Evolutionary conservation across 2,329 filamentous ascomycete genomes (phyloP).

Genomic region (Clarireedia sp.): DNA sequence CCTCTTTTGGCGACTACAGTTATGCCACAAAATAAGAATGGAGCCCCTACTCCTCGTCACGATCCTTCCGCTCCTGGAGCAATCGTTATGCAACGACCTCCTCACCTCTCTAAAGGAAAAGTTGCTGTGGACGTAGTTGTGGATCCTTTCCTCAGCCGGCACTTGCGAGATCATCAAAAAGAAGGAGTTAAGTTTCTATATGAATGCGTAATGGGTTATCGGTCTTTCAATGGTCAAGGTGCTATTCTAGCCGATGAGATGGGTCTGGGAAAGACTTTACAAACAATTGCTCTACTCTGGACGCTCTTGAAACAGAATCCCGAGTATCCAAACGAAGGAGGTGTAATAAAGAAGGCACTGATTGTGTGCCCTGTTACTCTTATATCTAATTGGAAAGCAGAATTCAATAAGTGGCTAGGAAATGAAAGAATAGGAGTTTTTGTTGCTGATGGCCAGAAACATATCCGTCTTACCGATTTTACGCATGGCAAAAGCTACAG

Average conservation of each 20-base stretch:
- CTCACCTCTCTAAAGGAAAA: conserved; percentile 50
- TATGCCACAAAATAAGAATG: conserved; percentile 37
- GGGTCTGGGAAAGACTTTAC: conserved; percentile 66
- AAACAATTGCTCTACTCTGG: conserved; percentile 65
- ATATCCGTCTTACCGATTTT: conserved; percentile 57
- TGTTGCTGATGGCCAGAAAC: conserved; percentile 49
- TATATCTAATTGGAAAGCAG: conserved; percentile 65
- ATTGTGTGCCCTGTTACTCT: conserved; percentile 67
- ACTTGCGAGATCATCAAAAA: conserved; percentile 59
- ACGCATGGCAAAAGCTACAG: conserved; percentile 60
- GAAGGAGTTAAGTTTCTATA: conserved; percentile 65
- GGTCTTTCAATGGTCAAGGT: conserved; percentile 56
- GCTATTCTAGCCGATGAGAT: conserved; percentile 69
- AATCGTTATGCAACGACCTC: conserved; percentile 56
- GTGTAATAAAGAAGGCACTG: conserved; percentile 61
- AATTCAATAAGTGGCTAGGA: conserved; percentile 68
- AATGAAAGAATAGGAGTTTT: conserved; percentile 63
- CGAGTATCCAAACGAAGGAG: conserved; percentile 43
- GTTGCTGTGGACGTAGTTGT: conserved; percentile 65
- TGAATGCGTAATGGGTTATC: conserved; percentile 69
- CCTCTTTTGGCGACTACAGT: conserved; percentile 49
- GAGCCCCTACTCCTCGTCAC: conserved; percentile 53
- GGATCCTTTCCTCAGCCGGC: conserved; percentile 55
- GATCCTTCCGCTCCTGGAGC: conserved; percentile 52
- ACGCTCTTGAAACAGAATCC: conserved; percentile 66